Base-by-base conservation (phyloP, 106 monocot species). In the Triglochin maritima region DNA sequence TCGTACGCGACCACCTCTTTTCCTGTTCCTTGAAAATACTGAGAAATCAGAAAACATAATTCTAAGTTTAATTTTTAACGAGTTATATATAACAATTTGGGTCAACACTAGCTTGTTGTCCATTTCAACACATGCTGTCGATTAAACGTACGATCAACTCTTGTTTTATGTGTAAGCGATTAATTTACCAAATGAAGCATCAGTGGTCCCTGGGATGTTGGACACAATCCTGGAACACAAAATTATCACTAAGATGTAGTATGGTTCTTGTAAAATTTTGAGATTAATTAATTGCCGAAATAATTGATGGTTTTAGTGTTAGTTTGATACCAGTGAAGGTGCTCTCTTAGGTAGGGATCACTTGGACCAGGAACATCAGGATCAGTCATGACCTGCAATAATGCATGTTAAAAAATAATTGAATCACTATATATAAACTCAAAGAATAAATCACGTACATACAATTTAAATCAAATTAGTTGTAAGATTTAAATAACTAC, bases 331-430 rank as follows among this genome's bases (percentile, higher is more conserved):
- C 90, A 91, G 57, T 91, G 91, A 3, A 91, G 59, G 52, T 91
- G 87, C 63, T 91, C 90, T 63, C 90, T 87, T 6, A 91, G 80
- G 64, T 91, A 87, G 45, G 90, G 90, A 80, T 91, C 91, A 74
- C 91, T 91, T 5, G 87, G 91, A 1, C 91, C 84, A n/a, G 87
- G 91, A 45, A 81, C 87, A 77, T 87, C 91, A 41, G 87, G 91
- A 64, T 91, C 87, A 17, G 78, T 91, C 87, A 91, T 91, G 9
- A 91, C 59, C 90, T 90, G 66, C 44, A 56, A 65, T 3, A 17
- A 50, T 9, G 3, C 11, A 50, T 6, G 4, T 16, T n/a, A 46
- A 1, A 13, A 56, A 12, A 69, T n/a, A 5, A 1, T 9, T 6
- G 17, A 65, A 4, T 6, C n/a, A 4, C n/a, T 12, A 6, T 2